phyloP scores from a whole-genome alignment of 169 alveolate species.

The Cryptosporidium tyzzeri region DNA sequence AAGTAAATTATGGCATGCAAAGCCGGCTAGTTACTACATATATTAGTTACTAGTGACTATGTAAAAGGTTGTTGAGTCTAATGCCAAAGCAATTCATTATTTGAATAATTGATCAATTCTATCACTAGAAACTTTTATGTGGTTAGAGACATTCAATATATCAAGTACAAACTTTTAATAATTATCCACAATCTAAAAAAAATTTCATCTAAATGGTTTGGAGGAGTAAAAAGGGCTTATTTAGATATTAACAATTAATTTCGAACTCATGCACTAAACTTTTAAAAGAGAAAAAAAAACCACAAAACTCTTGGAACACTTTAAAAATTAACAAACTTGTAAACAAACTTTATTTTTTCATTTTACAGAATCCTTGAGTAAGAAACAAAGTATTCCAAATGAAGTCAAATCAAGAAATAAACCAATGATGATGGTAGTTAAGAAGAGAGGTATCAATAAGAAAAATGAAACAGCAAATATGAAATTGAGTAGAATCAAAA shows the following conservation, averaged over 20 bases:
- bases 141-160: conserved; percentile 4
- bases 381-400: conserved; percentile 83
- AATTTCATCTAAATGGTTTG: neutral
- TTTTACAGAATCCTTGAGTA: conserved; percentile 50
- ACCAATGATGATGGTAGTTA: conserved; percentile 83
- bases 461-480: conserved; percentile 39
- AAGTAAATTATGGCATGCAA: conserved; percentile 42
- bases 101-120: conserved; percentile 2
- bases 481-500: conserved; percentile 32
- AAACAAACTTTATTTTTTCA: neutral
- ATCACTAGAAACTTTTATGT: neutral
- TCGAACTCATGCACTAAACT: neutral
- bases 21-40: conserved; percentile 70
- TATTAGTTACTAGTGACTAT: conserved; percentile 43
- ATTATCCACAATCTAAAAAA: neutral
- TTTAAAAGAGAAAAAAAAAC: neutral
- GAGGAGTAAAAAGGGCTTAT: neutral
- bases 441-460: conserved; percentile 45
- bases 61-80: conserved; percentile 77
- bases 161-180: conserved; percentile 43
- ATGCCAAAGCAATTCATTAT: conserved; percentile 21
- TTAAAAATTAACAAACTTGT: neutral
- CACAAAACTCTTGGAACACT: conserved; percentile 6
- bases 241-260: neutral
- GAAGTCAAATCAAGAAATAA: conserved; percentile 81